Percentiles rank a stretch among this genome's conserved stretches.
Conservation (phyloP, 805 yeast genomes). For the Metschnikowia henanensis region DNA sequence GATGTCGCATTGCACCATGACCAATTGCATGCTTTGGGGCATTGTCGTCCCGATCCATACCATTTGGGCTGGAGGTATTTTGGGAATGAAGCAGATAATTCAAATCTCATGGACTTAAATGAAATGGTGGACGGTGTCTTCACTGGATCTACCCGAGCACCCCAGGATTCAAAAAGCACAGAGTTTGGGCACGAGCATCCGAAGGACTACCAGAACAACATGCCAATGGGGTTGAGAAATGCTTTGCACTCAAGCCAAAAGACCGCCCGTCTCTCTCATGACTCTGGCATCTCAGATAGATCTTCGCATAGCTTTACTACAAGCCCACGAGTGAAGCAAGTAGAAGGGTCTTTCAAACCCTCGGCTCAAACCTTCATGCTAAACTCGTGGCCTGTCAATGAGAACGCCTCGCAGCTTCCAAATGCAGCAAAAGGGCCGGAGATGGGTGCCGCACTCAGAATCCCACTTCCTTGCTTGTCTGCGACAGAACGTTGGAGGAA, state of each 20-base stretch:
- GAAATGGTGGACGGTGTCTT: slow-evolving; percentile 12
- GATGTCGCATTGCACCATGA: slow-evolving; percentile 4
- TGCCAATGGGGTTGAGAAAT: slow-evolving; percentile 12
- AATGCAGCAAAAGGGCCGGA: slow-evolving; percentile 1
- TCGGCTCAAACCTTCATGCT: slow-evolving; percentile 9
- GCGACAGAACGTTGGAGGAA: slow-evolving; percentile 11
- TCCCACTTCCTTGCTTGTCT: slow-evolving; percentile 9
- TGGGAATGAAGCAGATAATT: slow-evolving; percentile 1
- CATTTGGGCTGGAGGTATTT: slow-evolving; percentile 7
- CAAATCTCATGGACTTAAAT: slow-evolving; percentile 5
- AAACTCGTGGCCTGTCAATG: slow-evolving; percentile 11
- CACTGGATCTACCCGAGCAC: background rate
- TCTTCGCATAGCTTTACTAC: background rate
- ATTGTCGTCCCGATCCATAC: slow-evolving; percentile 1
- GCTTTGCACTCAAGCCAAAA: slow-evolving; percentile 7
- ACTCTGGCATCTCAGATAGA: background rate
- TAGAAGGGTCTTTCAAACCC: slow-evolving; percentile 2
- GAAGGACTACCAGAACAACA: background rate
- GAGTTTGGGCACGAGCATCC: background rate
- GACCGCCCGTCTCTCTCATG: slow-evolving; percentile 1
- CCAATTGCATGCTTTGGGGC: slow-evolving; percentile 1
- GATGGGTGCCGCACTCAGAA: background rate
- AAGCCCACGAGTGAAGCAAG: background rate
- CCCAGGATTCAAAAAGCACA: background rate
- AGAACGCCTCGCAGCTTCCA: background rate